phyloP scores from a whole-genome alignment of 768 basidiomycete genomes.

The Tubosaeta sp. region DNA sequence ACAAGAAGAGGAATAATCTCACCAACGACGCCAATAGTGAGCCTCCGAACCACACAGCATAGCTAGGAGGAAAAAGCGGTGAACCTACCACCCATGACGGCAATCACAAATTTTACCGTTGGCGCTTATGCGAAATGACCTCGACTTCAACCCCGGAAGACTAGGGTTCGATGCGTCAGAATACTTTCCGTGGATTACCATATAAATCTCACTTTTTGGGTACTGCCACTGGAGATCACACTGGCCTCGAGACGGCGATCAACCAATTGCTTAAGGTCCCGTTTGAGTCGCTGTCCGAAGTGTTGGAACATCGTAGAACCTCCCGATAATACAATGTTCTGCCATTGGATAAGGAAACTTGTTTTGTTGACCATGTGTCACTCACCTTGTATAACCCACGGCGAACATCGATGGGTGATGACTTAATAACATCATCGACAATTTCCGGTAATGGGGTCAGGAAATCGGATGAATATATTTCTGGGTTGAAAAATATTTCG shows the following conservation, averaged over 20 bases:
- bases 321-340: slow-evolving; percentile 97
- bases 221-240: slow-evolving; percentile 67
- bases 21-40: slow-evolving; percentile 91
- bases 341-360: neutral
- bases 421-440: slow-evolving; percentile 93
- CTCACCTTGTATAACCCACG: slow-evolving; percentile 91
- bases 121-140: slow-evolving; percentile 97
- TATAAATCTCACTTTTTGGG: slow-evolving; percentile 55
- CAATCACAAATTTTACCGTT: slow-evolving; percentile 51
- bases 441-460: slow-evolving; percentile 93
- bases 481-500: slow-evolving; percentile 99
- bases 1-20: slow-evolving; percentile 25
- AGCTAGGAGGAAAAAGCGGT: slow-evolving; percentile 37
- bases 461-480: slow-evolving; percentile 97
- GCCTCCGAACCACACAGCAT: slow-evolving; percentile 98
- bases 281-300: slow-evolving; percentile 94
- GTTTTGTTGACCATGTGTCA: neutral
- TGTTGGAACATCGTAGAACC: slow-evolving; percentile 99
- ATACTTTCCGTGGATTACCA: neutral
- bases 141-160: slow-evolving; percentile 97
- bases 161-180: slow-evolving; percentile 35
- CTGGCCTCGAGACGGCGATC: slow-evolving; percentile 84
- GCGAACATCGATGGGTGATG: slow-evolving; percentile 95
- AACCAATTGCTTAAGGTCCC: slow-evolving; percentile 91
- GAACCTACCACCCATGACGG: neutral